Conservation (phyloP, 169 alveolate species). For the Plasmodium inui region DNA sequence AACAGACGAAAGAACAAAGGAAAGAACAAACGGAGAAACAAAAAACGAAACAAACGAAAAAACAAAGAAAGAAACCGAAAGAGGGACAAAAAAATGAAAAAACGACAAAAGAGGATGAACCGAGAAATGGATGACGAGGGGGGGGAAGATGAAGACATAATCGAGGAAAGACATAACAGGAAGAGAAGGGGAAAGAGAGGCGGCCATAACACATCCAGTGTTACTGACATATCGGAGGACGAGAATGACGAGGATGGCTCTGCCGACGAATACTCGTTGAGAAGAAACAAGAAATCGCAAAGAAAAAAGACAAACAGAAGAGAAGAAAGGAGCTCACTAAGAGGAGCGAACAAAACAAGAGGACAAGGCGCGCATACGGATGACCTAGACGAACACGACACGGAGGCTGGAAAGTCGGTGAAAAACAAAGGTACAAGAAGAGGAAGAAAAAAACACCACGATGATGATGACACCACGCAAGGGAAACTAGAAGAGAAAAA, state of each 20-base stretch:
- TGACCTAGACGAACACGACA: not conserved
- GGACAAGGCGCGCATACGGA: not conserved
- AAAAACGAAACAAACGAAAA: not conserved
- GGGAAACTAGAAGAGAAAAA: conserved; percentile 15
- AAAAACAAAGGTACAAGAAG: not conserved
- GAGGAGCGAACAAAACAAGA: not conserved
- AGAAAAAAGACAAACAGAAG: not conserved
- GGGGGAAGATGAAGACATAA: not conserved
- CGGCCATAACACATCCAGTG: not conserved
- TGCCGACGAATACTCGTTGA: not conserved
- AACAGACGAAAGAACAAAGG: not conserved
- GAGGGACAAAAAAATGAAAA: not conserved
- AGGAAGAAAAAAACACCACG: not conserved
- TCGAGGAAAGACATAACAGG: not conserved
- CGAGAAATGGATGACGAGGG: not conserved
- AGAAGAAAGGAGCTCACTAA: not conserved
- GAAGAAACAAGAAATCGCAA: not conserved
- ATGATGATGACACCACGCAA: not conserved
- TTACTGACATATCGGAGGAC: not conserved
- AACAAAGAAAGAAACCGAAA: not conserved
- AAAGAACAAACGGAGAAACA: not conserved
- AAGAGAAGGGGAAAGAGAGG: not conserved
- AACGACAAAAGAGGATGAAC: not conserved
- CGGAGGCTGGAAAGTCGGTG: not conserved
- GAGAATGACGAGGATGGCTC: not conserved